Conservation (phyloP, 495 filamentous ascomycete genomes). For the Podospora fimiseda region DNA sequence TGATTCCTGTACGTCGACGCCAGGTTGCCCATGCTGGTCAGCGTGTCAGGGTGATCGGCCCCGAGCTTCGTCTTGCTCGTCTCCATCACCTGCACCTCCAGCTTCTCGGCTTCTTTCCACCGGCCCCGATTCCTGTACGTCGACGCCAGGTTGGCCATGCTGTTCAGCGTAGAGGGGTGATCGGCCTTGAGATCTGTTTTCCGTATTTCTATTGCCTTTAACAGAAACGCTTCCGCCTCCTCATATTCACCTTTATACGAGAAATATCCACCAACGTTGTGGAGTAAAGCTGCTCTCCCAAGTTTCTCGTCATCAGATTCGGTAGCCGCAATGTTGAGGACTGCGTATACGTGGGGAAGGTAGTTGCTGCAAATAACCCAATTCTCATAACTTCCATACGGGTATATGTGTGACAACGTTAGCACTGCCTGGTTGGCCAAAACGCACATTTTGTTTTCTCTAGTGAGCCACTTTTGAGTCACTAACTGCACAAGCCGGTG, state of each 20-base stretch:
- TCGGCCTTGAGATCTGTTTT: not conserved
- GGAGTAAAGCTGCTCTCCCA: slow-evolving; percentile 5
- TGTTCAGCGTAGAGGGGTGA: not conserved
- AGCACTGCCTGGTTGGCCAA: slow-evolving; percentile 31
- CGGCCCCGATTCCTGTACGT: slow-evolving; percentile 22
- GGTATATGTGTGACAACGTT: slow-evolving; percentile 28
- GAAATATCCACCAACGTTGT: not conserved
- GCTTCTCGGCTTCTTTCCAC: slow-evolving; percentile 31
- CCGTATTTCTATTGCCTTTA: not conserved
- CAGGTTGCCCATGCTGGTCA: slow-evolving; percentile 37
- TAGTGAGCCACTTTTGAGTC: slow-evolving; percentile 38
- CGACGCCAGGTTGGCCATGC: not conserved
- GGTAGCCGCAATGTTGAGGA: slow-evolving; percentile 12
- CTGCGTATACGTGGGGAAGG: slow-evolving; percentile 34
- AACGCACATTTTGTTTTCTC: slow-evolving; percentile 13
- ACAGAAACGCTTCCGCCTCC: not conserved
- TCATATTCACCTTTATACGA: not conserved
- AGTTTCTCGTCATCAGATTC: slow-evolving; percentile 7
- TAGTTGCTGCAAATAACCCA: slow-evolving; percentile 31
- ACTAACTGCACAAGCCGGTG: slow-evolving; percentile 45
- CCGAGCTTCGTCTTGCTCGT: slow-evolving; percentile 29
- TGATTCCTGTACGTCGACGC: slow-evolving; percentile 28
- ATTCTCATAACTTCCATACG: slow-evolving; percentile 27
- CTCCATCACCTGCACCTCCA: slow-evolving; percentile 28
- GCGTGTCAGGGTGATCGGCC: slow-evolving; percentile 33